Evolutionary conservation across 2,329 filamentous ascomycete genomes (phyloP), one percentile per base, ranked within the genome.

Genomic region (Thelonectria blattea): DNA sequence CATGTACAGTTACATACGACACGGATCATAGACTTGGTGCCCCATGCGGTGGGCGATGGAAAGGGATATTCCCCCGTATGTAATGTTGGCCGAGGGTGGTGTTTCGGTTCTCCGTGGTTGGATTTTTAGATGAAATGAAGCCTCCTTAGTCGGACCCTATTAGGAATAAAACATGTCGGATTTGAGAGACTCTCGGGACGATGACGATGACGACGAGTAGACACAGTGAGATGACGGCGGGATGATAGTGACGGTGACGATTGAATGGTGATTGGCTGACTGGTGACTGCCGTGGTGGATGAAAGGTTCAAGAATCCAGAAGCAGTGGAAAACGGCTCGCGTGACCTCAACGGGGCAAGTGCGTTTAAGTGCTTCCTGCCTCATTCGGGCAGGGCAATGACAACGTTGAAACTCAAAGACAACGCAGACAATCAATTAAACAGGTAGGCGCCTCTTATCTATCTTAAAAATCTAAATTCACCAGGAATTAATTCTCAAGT

Each of bases 1-100:
- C 51, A 30, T 62, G 60, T 59, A 56, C n/a, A n/a, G n/a, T n/a
- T n/a, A n/a, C 56, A 59, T 60, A 56, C 52, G 20, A 43, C n/a
- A 24, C 45, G 14, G 15, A 39, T 60, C 34, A 30, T 46, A 58
- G 51, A 59, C 10, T 37, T 24, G 52, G 17, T 42, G 22, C 42
- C 14, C n/a, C 12, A 18, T 51, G 2, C 3, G 10, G 41, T 46
- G 46, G 5, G 14, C 9, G 42, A 32, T 39, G 45, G 22, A 10
- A 45, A 17, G 46, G 24, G 34, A 12, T 43, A 22, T 12, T 27
- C 20, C 27, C 27, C 22, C 11, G 42, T 46, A 45, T 41, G 52
- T 52, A 37, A 37, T 24, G 32, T 37, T 46, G 48, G 27, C 49
- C 43, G 15, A 43, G 27, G n/a, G 9, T 24, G 14, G 24, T 12